Evolutionary conservation across 129 eudicot species (phyloP).

Genomic region (Daucus carota): DH1_v3.0 NC_030385.2:33657001-33657500

Average conservation of each 20-base stretch:
- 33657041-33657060: constrained; percentile 43
- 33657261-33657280: neutral
- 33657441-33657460: neutral
- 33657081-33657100: constrained; percentile 58
- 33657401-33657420: neutral
- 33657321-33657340: neutral
- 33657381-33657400: neutral
- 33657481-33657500: neutral
- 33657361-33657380: neutral
- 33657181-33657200: neutral
- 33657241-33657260: neutral
- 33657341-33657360: neutral
- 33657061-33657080: constrained; percentile 67
- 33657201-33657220: constrained; percentile 5
- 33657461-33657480: neutral
- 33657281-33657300: no score
- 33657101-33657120: constrained; percentile 22
- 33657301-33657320: neutral
- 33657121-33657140: constrained; percentile 29
- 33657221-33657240: neutral
- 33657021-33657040: constrained; percentile 47
- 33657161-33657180: neutral
- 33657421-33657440: neutral
- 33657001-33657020: constrained; percentile 76
- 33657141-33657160: neutral